Percentiles rank a stretch among this genome's conserved stretches.
phyloP scores from a whole-genome alignment of 2,329 filamentous ascomycete species.

The Tympanopsis confertula region DNA sequence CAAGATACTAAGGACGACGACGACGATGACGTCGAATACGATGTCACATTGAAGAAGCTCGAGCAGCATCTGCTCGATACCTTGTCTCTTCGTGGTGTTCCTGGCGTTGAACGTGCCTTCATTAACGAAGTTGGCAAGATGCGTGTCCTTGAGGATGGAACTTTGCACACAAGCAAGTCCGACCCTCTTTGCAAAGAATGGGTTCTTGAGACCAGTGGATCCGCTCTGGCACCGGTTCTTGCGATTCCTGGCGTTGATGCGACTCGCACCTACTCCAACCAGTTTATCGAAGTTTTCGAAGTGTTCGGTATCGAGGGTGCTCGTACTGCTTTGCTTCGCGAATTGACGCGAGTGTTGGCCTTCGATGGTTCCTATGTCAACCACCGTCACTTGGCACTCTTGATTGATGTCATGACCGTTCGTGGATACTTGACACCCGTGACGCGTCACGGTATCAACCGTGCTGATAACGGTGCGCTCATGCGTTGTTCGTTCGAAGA shows the following conservation, averaged over 20 bases:
- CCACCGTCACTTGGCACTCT: slow-evolving; percentile 85
- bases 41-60: slow-evolving; percentile 83
- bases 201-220: slow-evolving; percentile 92
- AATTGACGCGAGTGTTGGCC: slow-evolving; percentile 83
- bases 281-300: slow-evolving; percentile 86
- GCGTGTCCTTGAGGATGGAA: slow-evolving; percentile 56
- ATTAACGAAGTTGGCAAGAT: slow-evolving; percentile 70
- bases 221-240: slow-evolving; percentile 72
- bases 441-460: slow-evolving; percentile 96
- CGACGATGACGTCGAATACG: slow-evolving; percentile 59
- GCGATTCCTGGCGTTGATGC: slow-evolving; percentile 80
- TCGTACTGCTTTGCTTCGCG: slow-evolving; percentile 72
- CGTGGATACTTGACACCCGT: slow-evolving; percentile 89
- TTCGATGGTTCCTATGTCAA: slow-evolving; percentile 99
- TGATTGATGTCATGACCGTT: slow-evolving; percentile 97
- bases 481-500: slow-evolving; percentile 99
- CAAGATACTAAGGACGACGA: slow-evolving; percentile 62
- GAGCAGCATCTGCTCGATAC: slow-evolving; percentile 86
- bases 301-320: slow-evolving; percentile 95
- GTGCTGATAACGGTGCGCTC: slow-evolving; percentile 89
- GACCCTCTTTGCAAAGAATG: slow-evolving; percentile 75
- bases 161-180: slow-evolving; percentile 58
- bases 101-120: slow-evolving; percentile 82
- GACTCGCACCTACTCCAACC: slow-evolving; percentile 81
- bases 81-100: slow-evolving; percentile 79